A percentile compares a stretch with the other conserved stretches of the same genome.
phyloP scores from a whole-genome alignment of 345 rosid species.

The Dipteronia dyeriana region DNA sequence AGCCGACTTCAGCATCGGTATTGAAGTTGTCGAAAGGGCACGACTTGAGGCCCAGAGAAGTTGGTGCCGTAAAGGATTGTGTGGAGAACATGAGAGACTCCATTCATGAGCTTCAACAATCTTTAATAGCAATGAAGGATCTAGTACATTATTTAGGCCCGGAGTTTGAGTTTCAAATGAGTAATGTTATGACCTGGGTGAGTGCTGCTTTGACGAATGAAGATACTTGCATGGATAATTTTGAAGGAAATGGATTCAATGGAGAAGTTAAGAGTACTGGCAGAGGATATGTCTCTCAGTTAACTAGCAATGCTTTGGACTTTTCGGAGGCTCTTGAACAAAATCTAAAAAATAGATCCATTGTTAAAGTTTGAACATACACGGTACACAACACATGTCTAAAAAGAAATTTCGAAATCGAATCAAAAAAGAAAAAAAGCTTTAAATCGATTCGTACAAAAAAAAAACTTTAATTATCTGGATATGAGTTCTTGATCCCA shows the following conservation, averaged over 20 bases:
- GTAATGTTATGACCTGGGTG: constrained; percentile 46
- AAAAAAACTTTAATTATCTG: too few species aligned
- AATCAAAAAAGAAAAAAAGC: too few species aligned
- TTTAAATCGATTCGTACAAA: too few species aligned
- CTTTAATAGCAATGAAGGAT: constrained; percentile 35
- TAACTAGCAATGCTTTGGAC: constrained; percentile 49
- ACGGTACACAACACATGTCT: too few species aligned
- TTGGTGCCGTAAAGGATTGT: constrained; percentile 38
- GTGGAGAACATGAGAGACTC: constrained; percentile 37
- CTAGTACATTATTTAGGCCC: constrained; percentile 29
- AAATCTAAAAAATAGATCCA: too few species aligned
- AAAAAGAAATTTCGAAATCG: too few species aligned
- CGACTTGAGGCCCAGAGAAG: constrained; percentile 27
- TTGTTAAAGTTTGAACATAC: too few species aligned
- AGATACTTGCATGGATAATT: constrained; percentile 43
- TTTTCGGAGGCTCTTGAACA: too few species aligned
- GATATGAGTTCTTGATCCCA: too few species aligned
- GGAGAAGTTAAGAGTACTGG: constrained; percentile 29
- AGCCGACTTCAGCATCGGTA: constrained; percentile 20
- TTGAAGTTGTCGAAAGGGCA: constrained; percentile 10
- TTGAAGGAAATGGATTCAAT: constrained; percentile 26
- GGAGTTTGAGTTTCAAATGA: constrained; percentile 33
- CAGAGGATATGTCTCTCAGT: constrained; percentile 31
- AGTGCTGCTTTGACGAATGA: constrained; percentile 54
- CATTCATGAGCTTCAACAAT: constrained; percentile 33